These are phyloP conservation scores for Trypanosoma theileri DNA, from an alignment of 208 protist genomes.

Conservation along the genomic window DNA sequence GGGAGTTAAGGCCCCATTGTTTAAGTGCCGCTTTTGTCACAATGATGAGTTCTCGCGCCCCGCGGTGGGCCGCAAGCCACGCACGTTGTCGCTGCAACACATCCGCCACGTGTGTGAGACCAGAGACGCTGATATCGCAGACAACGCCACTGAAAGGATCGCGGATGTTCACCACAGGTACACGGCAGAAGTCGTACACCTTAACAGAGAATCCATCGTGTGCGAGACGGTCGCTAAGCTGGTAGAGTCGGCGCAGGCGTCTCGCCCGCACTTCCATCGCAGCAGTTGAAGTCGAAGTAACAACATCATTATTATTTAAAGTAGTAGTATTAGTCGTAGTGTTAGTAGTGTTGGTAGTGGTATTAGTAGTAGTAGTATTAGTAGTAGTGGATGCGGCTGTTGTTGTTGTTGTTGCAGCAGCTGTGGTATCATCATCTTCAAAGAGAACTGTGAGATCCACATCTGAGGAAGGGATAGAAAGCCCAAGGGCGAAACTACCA, in stretches of 20 bases:
- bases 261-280: not conserved
- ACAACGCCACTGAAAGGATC: slow-evolving; percentile 33
- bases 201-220: slow-evolving; percentile 27
- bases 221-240: slow-evolving; percentile 2
- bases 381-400: no score
- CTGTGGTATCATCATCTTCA: not conserved
- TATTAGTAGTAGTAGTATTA: not conserved
- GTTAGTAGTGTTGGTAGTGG: not conserved
- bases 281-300: not conserved
- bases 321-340: not conserved
- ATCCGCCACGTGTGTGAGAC: slow-evolving; percentile 13
- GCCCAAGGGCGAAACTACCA: slow-evolving; percentile 58
- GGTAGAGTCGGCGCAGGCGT: slow-evolving; percentile 5
- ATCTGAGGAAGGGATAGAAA: slow-evolving; percentile 61
- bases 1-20: slow-evolving; percentile 57
- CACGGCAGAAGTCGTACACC: slow-evolving; percentile 50
- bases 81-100: slow-evolving; percentile 38
- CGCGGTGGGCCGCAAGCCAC: slow-evolving; percentile 34
- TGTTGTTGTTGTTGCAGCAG: not conserved
- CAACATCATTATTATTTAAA: not conserved
- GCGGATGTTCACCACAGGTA: slow-evolving; percentile 46
- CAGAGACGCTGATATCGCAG: slow-evolving; percentile 46
- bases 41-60: slow-evolving; percentile 38
- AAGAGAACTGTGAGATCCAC: slow-evolving; percentile 42
- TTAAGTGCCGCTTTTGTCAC: slow-evolving; percentile 58